phyloP scores from a whole-genome alignment of 2,329 filamentous ascomycete genomes.

The Thielaviopsis cerberus region DNA sequence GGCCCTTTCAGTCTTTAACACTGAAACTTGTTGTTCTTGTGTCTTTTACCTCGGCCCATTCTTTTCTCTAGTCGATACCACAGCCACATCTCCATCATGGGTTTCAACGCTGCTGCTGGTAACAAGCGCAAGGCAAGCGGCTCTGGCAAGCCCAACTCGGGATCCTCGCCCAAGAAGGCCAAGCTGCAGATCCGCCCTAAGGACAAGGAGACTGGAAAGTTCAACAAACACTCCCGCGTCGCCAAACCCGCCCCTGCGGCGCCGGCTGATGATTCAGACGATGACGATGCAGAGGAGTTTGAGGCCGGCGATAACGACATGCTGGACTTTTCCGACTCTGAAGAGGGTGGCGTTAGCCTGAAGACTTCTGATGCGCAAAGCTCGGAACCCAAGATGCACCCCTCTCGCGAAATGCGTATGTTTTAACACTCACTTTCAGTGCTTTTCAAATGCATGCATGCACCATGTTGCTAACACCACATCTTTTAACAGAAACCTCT shows the following conservation, averaged over 20 bases:
- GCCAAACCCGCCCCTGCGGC: conserved; percentile 18
- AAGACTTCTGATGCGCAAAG: conserved; percentile 20
- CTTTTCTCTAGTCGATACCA: conserved; percentile 3
- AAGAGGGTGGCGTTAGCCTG: conserved; percentile 34
- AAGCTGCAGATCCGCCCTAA: conserved; percentile 23
- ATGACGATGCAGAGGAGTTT: conserved; percentile 22
- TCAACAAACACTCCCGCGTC: neutral
- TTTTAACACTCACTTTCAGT: neutral
- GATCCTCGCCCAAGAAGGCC: conserved; percentile 32
- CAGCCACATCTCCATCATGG: conserved; percentile 8
- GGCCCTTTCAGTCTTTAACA: neutral
- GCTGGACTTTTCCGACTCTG: conserved; percentile 30
- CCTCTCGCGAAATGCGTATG: conserved; percentile 10
- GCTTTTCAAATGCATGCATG: neutral
- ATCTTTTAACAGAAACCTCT: conserved; percentile 36
- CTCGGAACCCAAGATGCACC: conserved; percentile 17
- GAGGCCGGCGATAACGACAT: conserved; percentile 25
- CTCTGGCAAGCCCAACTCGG: conserved; percentile 24
- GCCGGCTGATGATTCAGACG: conserved; percentile 19
- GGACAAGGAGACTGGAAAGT: conserved; percentile 13
- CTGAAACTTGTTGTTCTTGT: neutral
- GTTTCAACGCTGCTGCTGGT: conserved; percentile 25
- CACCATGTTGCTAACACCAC: neutral
- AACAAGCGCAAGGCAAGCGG: conserved; percentile 39
- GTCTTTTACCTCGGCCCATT: neutral